These are phyloP conservation scores for Melanopsichium pennsylvanicum DNA, from an alignment of 1,284 basidiomycete species.

Conservation along the genomic window DNA sequence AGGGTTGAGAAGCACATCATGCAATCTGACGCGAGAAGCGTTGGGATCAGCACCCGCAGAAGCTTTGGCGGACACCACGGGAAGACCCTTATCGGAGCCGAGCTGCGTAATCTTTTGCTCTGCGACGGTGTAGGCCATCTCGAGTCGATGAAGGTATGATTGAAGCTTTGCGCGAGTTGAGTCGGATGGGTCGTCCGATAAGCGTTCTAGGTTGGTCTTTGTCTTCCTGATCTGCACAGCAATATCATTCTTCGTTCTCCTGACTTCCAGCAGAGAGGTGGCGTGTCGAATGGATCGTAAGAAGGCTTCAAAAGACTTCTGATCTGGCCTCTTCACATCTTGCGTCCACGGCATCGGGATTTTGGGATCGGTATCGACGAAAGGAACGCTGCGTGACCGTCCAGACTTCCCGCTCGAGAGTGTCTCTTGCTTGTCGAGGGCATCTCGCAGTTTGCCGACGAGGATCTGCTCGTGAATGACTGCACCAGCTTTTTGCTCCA, in stretches of 20 bases:
- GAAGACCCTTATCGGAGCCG: constrained; percentile 67
- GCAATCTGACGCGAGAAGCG: constrained; percentile 34
- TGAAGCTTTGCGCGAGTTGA: constrained; percentile 32
- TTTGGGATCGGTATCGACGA: constrained; percentile 20
- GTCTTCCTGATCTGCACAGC: constrained; percentile 51
- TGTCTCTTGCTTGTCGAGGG: constrained; percentile 66
- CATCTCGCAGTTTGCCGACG: constrained; percentile 69
- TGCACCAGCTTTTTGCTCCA: constrained; percentile 87
- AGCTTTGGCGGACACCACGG: constrained; percentile 22
- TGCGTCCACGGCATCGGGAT: constrained; percentile 26
- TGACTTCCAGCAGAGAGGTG: constrained; percentile 45
- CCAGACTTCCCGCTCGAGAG: constrained; percentile 11
- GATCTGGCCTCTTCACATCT: constrained; percentile 31
- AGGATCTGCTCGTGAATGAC: constrained; percentile 85
- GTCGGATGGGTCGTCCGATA: constrained; percentile 21
- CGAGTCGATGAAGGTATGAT: constrained; percentile 85
- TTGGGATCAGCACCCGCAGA: constrained; percentile 40
- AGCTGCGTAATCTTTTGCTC: constrained; percentile 83
- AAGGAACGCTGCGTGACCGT: constrained; percentile 10
- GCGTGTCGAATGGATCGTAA: constrained; percentile 30
- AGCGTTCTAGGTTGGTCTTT: constrained; percentile 36
- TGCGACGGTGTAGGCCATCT: constrained; percentile 82
- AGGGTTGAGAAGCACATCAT: constrained; percentile 81
- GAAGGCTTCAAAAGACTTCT: constrained; percentile 44
- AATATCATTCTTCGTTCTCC: constrained; percentile 48